These are phyloP conservation scores for Arabidopsis hybrid DNA, from an alignment of 441 rosid species.

Conservation along the genomic window DNA sequence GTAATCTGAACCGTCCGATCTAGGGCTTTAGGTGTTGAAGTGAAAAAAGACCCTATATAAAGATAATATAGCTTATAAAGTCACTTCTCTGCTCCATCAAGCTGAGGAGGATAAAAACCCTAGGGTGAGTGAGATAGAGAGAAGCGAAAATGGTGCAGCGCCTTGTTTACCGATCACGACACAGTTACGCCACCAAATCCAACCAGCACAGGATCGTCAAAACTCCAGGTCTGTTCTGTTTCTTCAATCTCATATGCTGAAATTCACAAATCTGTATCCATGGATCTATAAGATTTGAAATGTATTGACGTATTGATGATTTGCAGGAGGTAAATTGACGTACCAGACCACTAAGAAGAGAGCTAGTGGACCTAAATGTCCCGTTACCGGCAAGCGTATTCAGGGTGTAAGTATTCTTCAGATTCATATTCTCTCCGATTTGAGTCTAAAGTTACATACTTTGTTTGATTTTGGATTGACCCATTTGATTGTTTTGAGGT, in stretches of 20 bases:
- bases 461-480: neutral
- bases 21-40: slow-evolving; percentile 31
- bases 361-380: slow-evolving; percentile 84
- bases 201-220: slow-evolving; percentile 88
- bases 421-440: neutral
- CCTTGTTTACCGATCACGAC: slow-evolving; percentile 73
- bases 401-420: slow-evolving; percentile 66
- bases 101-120: slow-evolving; percentile 41
- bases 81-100: slow-evolving; percentile 43
- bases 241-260: neutral
- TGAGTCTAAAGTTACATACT: neutral
- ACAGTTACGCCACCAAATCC: slow-evolving; percentile 91
- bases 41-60: slow-evolving; percentile 21
- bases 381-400: slow-evolving; percentile 85
- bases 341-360: slow-evolving; percentile 88
- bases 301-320: neutral
- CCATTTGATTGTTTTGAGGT: neutral
- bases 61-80: neutral
- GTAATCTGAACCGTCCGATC: slow-evolving; percentile 19
- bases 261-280: neutral
- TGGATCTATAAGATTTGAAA: neutral
- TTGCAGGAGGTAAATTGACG: slow-evolving; percentile 78
- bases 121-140: slow-evolving; percentile 9
- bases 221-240: slow-evolving; percentile 68
- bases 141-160: slow-evolving; percentile 80